Percentiles rank a stretch among this genome's conserved stretches.
These are phyloP conservation scores for Iris pallida DNA, from an alignment of 116 monocot species.

Conservation along the genomic window DNA sequence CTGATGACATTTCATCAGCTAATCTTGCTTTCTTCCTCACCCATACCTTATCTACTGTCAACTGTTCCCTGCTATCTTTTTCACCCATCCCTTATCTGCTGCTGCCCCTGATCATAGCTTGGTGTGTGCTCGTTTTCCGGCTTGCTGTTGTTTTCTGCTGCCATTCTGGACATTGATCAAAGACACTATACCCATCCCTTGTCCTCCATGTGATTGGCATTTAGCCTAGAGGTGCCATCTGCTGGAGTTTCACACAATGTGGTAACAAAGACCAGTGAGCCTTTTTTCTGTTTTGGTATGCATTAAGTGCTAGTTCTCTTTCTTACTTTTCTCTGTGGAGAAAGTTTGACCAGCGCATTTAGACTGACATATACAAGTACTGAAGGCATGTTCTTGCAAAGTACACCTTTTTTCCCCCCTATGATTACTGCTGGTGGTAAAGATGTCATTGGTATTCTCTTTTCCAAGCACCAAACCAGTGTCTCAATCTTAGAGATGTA, in stretches of 20 bases:
- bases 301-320: not conserved
- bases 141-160: not conserved
- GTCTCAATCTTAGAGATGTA: not conserved
- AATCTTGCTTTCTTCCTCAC: not conserved
- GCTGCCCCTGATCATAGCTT: too few relatives aligned
- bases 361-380: not conserved
- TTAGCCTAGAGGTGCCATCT: not conserved
- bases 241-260: conserved; percentile 1
- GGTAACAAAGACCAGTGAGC: not conserved
- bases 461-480: not conserved
- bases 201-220: not conserved
- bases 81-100: not conserved
- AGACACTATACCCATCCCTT: not conserved
- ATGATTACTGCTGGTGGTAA: not conserved
- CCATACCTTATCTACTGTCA: not conserved
- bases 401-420: not conserved
- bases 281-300: conserved; percentile 1
- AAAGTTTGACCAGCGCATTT: not conserved
- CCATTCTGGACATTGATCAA: not conserved
- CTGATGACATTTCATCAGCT: not conserved
- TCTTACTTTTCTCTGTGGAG: not conserved
- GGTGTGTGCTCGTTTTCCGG: too few relatives aligned
- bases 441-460: not conserved
- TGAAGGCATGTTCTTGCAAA: not conserved
- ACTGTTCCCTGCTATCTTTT: not conserved